These are phyloP conservation scores for Macaranga tanarius DNA, from an alignment of 441 rosid genomes.

Conservation along the genomic window DNA sequence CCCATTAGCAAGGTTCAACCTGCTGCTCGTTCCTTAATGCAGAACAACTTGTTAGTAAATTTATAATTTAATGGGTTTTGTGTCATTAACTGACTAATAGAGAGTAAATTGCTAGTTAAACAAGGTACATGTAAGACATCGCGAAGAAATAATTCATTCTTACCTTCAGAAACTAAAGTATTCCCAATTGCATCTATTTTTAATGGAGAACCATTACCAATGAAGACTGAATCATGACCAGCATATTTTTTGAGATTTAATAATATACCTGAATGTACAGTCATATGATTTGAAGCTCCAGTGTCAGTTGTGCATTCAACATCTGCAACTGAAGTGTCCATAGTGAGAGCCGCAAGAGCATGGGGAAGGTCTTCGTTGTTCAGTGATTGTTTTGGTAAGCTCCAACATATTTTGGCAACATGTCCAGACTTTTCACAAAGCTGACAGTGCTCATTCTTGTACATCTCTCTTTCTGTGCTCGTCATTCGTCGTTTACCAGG, in stretches of 20 bases:
- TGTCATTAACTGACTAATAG: too few species aligned
- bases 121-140: too few species aligned
- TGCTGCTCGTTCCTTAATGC: too few species aligned
- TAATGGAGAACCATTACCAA: too few species aligned
- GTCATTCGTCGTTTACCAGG: background rate
- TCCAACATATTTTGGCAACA: slow-evolving; percentile 5
- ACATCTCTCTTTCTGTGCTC: background rate
- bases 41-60: too few species aligned
- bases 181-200: too few species aligned
- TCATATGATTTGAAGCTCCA: slow-evolving; percentile 8
- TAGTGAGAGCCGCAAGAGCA: background rate
- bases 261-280: background rate
- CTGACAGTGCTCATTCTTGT: background rate
- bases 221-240: too few species aligned
- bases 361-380: background rate
- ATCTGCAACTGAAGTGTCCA: background rate
- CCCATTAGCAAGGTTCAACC: too few species aligned
- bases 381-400: background rate
- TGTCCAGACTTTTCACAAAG: background rate
- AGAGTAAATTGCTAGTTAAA: too few species aligned
- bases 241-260: background rate
- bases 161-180: too few species aligned
- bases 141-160: too few species aligned
- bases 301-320: background rate
- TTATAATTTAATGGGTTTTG: too few species aligned